These are phyloP conservation scores for Peronospora belbahrii DNA, from an alignment of 352 stramenopile species.

Conservation along the genomic window DNA sequence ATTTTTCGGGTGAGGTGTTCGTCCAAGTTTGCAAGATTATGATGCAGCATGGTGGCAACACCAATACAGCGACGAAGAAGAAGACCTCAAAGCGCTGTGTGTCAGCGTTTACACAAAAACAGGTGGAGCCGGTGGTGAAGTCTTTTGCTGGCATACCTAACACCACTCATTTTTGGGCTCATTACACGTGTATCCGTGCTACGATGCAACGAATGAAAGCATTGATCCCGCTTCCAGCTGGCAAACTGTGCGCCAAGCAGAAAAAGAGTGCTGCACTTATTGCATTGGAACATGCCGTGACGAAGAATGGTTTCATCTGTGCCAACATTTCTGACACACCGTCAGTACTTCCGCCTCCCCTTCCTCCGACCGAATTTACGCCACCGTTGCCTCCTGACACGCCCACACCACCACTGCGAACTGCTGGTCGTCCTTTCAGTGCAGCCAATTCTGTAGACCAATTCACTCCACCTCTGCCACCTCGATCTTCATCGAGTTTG, in stretches of 20 bases:
- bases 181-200: constrained; percentile 25
- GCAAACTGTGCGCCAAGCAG: not conserved
- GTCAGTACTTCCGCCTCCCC: not conserved
- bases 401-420: not conserved
- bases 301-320: constrained; percentile 1
- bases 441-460: not conserved
- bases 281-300: constrained; percentile 18
- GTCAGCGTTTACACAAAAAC: constrained; percentile 14
- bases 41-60: constrained; percentile 9
- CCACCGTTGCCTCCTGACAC: constrained; percentile 3
- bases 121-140: constrained; percentile 24
- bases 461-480: constrained; percentile 13
- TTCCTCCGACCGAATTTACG: not conserved
- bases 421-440: not conserved
- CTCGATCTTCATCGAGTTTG: not conserved
- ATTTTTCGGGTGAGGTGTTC: constrained; percentile 66
- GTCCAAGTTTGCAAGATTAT: constrained; percentile 40
- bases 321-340: not conserved
- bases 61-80: constrained; percentile 5
- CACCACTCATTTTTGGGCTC: constrained; percentile 21
- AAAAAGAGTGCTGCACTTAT: constrained; percentile 11
- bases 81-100: constrained; percentile 6
- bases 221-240: constrained; percentile 16
- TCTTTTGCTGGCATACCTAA: constrained; percentile 18
- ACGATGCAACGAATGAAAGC: constrained; percentile 30